Evolutionary conservation across 352 stramenopile genomes (phyloP), one percentile per base, ranked within the genome.

Genomic region (Pythium pyrilobum): DNA sequence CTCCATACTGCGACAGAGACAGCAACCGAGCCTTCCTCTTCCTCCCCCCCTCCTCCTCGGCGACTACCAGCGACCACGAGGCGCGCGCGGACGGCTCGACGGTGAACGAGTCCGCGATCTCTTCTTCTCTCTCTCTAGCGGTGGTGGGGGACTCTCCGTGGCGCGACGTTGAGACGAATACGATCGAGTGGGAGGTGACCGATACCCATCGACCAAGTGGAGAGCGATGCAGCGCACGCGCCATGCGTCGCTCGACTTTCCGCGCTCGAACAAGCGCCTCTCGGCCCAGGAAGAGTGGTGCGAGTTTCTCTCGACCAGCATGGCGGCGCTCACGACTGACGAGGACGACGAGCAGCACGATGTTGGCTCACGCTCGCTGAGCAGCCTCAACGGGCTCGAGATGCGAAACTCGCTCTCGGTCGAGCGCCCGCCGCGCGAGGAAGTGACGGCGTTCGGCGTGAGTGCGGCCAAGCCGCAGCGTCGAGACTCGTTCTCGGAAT

Each of bases 271-370:
- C 43, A 48, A 57, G 37, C 61, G 54, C 39, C 21, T 69, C 33
- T 64, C 61, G 33, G 43, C 53, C 45, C 54, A 69, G 37, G 62
- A 70, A 3, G 64, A 72, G 44, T 72, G 64, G 64, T 53, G 41
- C 24, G 64, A 72, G 53, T 72, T 72, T 29, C 59, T 72, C 40
- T 72, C 64, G 13, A 51, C 59, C 10, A 68, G 64, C 43, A 68
- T 72, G 64, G 38, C 54, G 25, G 64, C 64, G 29, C 48, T 72
- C 16, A 68, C 64, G 46, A 66, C 62, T 2, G 62, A 70, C 24
- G 61, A 69, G 18, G 61, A 69, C 37, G 50, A 69, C 20, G 59
- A 65, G 20, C 47, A 52, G 18, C 25, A 59, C 18, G 59, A 61
- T 47, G 61, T 69, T 20, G 54, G 54, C 27, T 69, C 61, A 38